phyloP scores from a whole-genome alignment of 2,329 filamentous ascomycete species.

The Colletotrichum siamense region DNA sequence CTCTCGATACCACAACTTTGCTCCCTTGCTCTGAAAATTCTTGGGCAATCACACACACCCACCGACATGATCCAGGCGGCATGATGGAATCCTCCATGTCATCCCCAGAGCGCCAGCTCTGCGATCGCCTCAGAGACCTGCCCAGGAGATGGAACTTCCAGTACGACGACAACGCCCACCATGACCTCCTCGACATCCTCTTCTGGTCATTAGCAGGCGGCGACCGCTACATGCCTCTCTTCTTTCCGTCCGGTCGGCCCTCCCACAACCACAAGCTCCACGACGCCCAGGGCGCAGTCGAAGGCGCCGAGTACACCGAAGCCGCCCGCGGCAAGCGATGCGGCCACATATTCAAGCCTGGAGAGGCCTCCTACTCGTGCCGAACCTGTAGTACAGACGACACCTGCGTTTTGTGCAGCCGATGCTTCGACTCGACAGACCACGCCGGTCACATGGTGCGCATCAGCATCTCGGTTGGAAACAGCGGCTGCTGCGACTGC shows the following conservation, averaged over 20 bases:
- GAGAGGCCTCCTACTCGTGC: slow-evolving; percentile 93
- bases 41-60: not conserved
- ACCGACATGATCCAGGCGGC: slow-evolving; percentile 12
- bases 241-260: slow-evolving; percentile 81
- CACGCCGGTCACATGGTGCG: slow-evolving; percentile 92
- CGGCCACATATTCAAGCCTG: slow-evolving; percentile 95
- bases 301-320: slow-evolving; percentile 93
- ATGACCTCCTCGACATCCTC: slow-evolving; percentile 77
- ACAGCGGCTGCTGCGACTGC: slow-evolving; percentile 96
- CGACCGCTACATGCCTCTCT: slow-evolving; percentile 74
- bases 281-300: slow-evolving; percentile 88
- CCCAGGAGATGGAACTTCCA: slow-evolving; percentile 76
- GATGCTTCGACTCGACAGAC: slow-evolving; percentile 94
- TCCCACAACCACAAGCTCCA: slow-evolving; percentile 75
- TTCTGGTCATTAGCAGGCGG: slow-evolving; percentile 87
- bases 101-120: slow-evolving; percentile 81
- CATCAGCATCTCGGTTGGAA: slow-evolving; percentile 86
- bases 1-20: not conserved
- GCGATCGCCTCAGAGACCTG: slow-evolving; percentile 79
- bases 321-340: slow-evolving; percentile 91
- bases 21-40: not conserved
- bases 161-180: slow-evolving; percentile 74
- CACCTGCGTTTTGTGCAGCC: slow-evolving; percentile 92
- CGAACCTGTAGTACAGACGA: slow-evolving; percentile 94
- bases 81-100: slow-evolving; percentile 61